phyloP scores from a whole-genome alignment of 148 eudicot genomes.

The Fagopyrum tataricum region DNA sequence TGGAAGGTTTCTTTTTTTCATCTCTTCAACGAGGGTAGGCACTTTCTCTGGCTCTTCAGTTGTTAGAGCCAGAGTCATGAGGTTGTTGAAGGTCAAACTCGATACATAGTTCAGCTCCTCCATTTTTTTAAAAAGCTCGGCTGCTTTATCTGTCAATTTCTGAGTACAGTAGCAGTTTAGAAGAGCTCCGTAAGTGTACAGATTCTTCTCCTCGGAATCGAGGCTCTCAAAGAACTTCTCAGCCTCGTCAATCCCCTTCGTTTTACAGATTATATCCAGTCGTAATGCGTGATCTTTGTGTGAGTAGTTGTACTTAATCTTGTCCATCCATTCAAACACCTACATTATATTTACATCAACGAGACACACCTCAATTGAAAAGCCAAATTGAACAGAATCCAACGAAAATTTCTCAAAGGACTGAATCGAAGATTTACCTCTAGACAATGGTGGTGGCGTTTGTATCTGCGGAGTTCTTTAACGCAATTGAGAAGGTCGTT shows the following conservation, averaged over 20 bases:
- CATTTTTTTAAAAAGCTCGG: constrained; percentile 52
- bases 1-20: constrained; percentile 50
- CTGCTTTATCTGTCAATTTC: constrained; percentile 47
- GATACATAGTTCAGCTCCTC: constrained; percentile 29
- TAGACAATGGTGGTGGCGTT: constrained; percentile 7
- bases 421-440: background rate
- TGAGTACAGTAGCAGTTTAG: constrained; percentile 58
- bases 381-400: background rate
- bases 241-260: constrained; percentile 46
- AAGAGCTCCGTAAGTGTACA: constrained; percentile 45
- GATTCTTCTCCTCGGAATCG: constrained; percentile 25
- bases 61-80: constrained; percentile 50
- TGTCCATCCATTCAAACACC: constrained; percentile 85
- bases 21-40: constrained; percentile 41
- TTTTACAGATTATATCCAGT: constrained; percentile 46
- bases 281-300: constrained; percentile 31
- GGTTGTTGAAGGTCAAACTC: constrained; percentile 34
- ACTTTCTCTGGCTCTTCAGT: constrained; percentile 60
- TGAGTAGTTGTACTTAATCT: constrained; percentile 25
- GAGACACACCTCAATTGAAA: background rate
- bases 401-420: background rate
- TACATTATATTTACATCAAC: constrained; percentile 17
- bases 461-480: background rate
- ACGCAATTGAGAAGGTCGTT: constrained; percentile 3
- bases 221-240: constrained; percentile 59